Base-by-base conservation (phyloP, 1,139 yeast genomes). In the Fermentozyma sake region DNA sequence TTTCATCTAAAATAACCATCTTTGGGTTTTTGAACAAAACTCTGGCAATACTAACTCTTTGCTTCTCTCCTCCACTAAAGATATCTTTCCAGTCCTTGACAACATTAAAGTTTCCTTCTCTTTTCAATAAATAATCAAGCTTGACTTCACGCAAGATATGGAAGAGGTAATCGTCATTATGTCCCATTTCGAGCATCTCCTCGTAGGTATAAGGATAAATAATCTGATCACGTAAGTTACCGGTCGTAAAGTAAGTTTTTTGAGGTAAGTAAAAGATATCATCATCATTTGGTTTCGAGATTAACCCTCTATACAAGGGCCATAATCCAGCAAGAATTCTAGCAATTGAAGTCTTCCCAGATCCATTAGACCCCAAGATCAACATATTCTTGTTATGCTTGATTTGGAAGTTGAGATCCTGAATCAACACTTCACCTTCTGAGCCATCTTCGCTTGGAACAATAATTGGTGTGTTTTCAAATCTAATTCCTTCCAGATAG, bases 61-160 rank as follows among this genome's bases (percentile, higher is more conserved):
- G 97, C 59, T 86, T 82, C 52, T 89, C 97, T 30, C 97, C 97
- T 11, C 97, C 97, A 55, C 94, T 81, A 42, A 89, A 72, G 11
- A 89, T 85, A 50, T 83, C 95, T 48, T 80, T 80, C 97, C 97
- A 89, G 42, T 80, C 87, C 40, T 81, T 80, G 31, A 58, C 60
- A 19, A 73, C 75, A 34, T 74, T 74, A 62, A 75, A 73, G 41
- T 61, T 66, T 6, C 83, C 82, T 47, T 76, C 81, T 37, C 82
- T 66, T 28, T 64, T 61, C 29, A 86, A 68, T 27, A 89, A 63
- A 50, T 89, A 86, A 27, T 83, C 95, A 35, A 89, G 65, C 41
- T 80, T 81, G 24, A 87, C 96, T 46, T 79, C 81, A 32, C 74
- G 64, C 41, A 89, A 66, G 30, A 85, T 79, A 38, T 72, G 75